Evolutionary conservation across 345 rosid genomes (phyloP), one percentile per base, ranked within the genome.

Genomic region (Ricinus communis): DNA sequence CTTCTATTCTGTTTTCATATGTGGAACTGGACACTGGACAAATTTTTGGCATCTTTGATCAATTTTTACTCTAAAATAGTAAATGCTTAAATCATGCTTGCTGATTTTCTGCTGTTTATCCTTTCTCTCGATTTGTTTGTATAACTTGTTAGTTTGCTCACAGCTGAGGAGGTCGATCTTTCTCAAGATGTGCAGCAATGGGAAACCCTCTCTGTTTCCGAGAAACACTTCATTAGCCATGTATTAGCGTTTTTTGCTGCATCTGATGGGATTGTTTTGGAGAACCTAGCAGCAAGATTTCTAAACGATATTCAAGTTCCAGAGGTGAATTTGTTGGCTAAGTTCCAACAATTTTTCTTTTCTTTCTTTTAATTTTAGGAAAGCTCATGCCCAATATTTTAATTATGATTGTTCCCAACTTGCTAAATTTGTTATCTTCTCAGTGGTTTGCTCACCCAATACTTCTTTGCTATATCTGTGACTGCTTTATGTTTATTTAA

Each of bases 121-220:
- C 31, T 58, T 8, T 56, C 51, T 27, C 31, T 46, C 18, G 7
- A 7, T 41, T 55, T n/a, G 43, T 64, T 38, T 49, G n/a, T 8
- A 28, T 38, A 49, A 67, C 18, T 69, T 45, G 40, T 62, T 62
- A 40, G 24, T 52, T 40, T n/a, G 2, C 58, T 70, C 51, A 46
- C 96, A 93, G 97, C 97, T 45, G 98, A 91, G 80, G 97, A 93
- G 79, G 97, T 90, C 71, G 97, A 93, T 83, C 94, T 93, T 24
- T 90, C 97, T 28, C 87, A 75, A 59, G 98, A 93, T 83, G 64
- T 86, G 71, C 90, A 76, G 76, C 97, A 93, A 1, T 93, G 98
- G 98, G 88, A 82, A 65, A 64, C 72, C 7, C 68, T 88, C 40
- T 75, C 91, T 18, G 78, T 75, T 40, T 84, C 91, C 0, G 98